These are phyloP conservation scores for Sugiyamaella mastotermitis DNA, from an alignment of 805 yeast genomes.

Conservation along the genomic window DNA sequence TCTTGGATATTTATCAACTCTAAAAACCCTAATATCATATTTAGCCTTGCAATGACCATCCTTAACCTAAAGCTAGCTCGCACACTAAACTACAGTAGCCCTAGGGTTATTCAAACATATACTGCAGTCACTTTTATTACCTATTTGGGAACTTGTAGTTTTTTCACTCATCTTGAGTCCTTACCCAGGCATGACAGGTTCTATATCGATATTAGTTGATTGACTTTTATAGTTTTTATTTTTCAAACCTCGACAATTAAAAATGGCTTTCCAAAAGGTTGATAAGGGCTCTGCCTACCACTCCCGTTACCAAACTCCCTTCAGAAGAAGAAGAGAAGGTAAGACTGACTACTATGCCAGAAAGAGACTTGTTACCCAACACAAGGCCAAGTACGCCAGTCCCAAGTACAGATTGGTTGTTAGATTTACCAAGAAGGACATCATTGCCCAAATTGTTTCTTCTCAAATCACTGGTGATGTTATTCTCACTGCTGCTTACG, in stretches of 20 bases:
- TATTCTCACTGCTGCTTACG: conserved; percentile 95
- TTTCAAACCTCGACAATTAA: conserved; percentile 22
- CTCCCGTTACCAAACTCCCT: conserved; percentile 99
- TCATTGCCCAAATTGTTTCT: conserved; percentile 94
- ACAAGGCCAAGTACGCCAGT: conserved; percentile 99
- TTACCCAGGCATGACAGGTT: no score
- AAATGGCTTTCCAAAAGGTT: conserved; percentile 71
- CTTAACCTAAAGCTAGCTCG: no score
- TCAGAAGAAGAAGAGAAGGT: conserved; percentile 99
- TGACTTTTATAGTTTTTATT: no score
- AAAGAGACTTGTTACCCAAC: conserved; percentile 99
- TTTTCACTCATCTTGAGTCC: no score
- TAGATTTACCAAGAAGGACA: conserved; percentile 99
- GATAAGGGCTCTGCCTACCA: conserved; percentile 88
- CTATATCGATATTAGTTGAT: no score
- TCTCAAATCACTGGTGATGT: conserved; percentile 96
- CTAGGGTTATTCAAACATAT: no score
- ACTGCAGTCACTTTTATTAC: no score
- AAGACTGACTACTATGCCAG: conserved; percentile 99
- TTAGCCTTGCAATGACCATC: no score
- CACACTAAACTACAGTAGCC: no score
- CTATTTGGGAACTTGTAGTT: no score
- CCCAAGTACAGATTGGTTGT: conserved; percentile 99
- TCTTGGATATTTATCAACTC: no score
- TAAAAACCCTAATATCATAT: no score